Percentiles rank a stretch among this genome's conserved stretches.
These are phyloP conservation scores for Colletotrichum tabaci DNA, from an alignment of 2,329 filamentous ascomycete species.

Conservation along the genomic window DNA sequence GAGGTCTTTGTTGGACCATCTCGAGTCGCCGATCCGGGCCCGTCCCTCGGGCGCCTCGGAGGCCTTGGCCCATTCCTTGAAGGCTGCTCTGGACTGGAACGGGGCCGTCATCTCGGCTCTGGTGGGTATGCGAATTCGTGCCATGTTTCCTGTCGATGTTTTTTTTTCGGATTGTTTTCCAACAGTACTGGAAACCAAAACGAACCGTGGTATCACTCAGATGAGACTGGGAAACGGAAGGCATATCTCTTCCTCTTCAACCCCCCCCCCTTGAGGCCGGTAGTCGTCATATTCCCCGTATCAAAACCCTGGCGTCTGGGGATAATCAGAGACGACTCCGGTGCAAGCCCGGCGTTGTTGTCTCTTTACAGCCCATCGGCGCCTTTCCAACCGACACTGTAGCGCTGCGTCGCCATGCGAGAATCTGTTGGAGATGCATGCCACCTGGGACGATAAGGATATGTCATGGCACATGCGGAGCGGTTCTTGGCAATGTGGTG, in stretches of 20 bases:
- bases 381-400: conserved; percentile 39
- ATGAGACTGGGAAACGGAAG: too few relatives aligned
- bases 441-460: conserved; percentile 25
- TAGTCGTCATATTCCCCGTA: not conserved
- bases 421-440: not conserved
- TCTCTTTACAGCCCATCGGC: conserved; percentile 27
- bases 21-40: conserved; percentile 44
- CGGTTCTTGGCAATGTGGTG: conserved; percentile 34
- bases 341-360: not conserved
- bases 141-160: conserved; percentile 16
- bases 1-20: conserved; percentile 51
- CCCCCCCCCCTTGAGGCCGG: too few relatives aligned
- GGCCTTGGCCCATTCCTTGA: conserved; percentile 46
- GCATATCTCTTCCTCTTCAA: not conserved
- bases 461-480: conserved; percentile 15
- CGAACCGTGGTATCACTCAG: not conserved
- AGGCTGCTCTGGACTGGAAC: conserved; percentile 46
- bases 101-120: conserved; percentile 42
- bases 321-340: not conserved
- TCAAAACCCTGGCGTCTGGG: not conserved
- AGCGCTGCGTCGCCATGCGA: conserved; percentile 27
- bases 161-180: not conserved
- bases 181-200: not conserved
- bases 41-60: conserved; percentile 43
- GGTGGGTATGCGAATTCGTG: conserved; percentile 27